Conservation (phyloP, 1,139 yeast genomes). For the Meyerozyma elateridarum region DNA sequence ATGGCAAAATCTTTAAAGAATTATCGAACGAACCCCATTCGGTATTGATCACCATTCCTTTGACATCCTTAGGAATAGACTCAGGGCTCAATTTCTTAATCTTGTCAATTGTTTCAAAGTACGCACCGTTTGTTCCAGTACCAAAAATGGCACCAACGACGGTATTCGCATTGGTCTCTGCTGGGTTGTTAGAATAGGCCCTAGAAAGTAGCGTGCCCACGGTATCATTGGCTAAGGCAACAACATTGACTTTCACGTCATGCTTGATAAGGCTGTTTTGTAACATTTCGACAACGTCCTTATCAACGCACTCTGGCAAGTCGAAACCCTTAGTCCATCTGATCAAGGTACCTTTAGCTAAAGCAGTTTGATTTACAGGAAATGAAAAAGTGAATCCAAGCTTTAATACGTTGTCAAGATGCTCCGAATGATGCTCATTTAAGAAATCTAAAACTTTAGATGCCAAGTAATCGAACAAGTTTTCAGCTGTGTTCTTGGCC, state of each 20-base stretch:
- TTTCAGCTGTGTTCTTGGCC: constrained; percentile 48
- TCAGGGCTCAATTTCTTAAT: constrained; percentile 60
- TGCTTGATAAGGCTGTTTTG: constrained; percentile 63
- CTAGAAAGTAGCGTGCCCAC: constrained; percentile 89
- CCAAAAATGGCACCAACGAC: constrained; percentile 89
- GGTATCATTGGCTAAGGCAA: constrained; percentile 91
- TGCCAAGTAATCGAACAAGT: constrained; percentile 72
- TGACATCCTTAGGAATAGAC: constrained; percentile 41
- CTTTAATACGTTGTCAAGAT: constrained; percentile 42
- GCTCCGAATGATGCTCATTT: constrained; percentile 54
- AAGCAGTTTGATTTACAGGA: constrained; percentile 82
- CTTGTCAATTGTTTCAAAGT: constrained; percentile 65
- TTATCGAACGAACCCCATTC: constrained; percentile 98
- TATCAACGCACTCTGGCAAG: constrained; percentile 76
- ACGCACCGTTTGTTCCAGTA: constrained; percentile 96
- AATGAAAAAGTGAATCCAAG: constrained; percentile 91
- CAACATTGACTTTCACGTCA: constrained; percentile 64
- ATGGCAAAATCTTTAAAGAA: constrained; percentile 64
- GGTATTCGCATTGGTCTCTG: constrained; percentile 61
- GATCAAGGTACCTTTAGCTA: constrained; percentile 70
- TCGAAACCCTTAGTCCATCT: constrained; percentile 97
- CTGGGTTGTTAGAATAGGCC: constrained; percentile 63
- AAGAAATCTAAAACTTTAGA: constrained; percentile 59
- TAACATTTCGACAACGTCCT: constrained; percentile 70
- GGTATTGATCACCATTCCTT: constrained; percentile 85